Percentiles rank a stretch among this genome's conserved stretches.
phyloP scores from a whole-genome alignment of 192 early-diverging fungal species.

The Podila epigama region DNA sequence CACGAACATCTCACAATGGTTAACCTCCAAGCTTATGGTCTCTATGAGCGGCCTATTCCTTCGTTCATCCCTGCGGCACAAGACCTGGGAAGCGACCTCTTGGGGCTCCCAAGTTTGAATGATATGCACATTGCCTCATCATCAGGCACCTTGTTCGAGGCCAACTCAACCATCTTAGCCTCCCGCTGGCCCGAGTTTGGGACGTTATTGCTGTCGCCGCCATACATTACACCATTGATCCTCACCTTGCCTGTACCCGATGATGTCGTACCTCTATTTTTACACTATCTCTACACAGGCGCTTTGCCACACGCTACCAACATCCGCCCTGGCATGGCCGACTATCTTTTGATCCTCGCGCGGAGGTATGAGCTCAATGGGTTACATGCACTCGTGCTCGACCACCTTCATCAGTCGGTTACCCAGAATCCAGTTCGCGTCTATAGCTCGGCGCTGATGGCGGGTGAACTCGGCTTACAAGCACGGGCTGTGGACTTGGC shows the following conservation, averaged over 20 bases:
- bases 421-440: constrained; percentile 20
- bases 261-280: constrained; percentile 28
- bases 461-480: constrained; percentile 39
- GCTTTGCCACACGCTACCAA: constrained; percentile 4
- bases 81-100: constrained; percentile 32
- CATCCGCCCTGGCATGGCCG: constrained; percentile 22
- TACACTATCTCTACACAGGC: constrained; percentile 45
- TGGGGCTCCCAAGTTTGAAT: constrained; percentile 19
- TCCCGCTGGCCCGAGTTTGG: constrained; percentile 41
- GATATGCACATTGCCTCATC: constrained; percentile 33
- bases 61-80: constrained; percentile 30
- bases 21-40: constrained; percentile 41
- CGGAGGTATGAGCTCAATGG: constrained; percentile 38
- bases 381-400: constrained; percentile 29
- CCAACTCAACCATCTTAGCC: constrained; percentile 40
- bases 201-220: constrained; percentile 31
- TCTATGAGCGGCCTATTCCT: constrained; percentile 34
- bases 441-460: constrained; percentile 32
- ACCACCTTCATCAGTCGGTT: constrained; percentile 28
- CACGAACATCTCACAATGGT: constrained; percentile 37
- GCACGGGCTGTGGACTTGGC: constrained; percentile 40
- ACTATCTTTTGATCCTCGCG: constrained; percentile 37
- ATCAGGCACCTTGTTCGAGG: constrained; percentile 29
- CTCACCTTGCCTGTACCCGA: constrained; percentile 36
- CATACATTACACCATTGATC: constrained; percentile 41